phyloP scores from a whole-genome alignment of 2,329 filamentous ascomycete genomes.

The Pseudogymnoascus verrucosus region DNA sequence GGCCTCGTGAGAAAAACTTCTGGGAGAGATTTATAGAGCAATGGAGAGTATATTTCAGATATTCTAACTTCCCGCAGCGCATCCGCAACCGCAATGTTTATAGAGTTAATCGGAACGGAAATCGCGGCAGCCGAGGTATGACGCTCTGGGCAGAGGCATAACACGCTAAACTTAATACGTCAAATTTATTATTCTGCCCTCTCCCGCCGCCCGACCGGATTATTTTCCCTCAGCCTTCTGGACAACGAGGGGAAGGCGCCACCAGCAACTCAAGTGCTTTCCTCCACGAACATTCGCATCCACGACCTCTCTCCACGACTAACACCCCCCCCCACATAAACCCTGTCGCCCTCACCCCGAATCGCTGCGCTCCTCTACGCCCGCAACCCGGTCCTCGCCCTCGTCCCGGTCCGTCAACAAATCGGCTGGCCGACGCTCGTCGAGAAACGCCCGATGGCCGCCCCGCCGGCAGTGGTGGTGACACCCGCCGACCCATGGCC shows the following conservation, averaged over 20 bases:
- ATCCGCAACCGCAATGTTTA: neutral
- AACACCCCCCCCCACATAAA: neutral
- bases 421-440: slow-evolving; percentile 26
- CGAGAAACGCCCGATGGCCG: slow-evolving; percentile 31
- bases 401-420: slow-evolving; percentile 24
- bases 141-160: neutral
- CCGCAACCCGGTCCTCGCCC: slow-evolving; percentile 38
- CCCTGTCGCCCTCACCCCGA: slow-evolving; percentile 44
- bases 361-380: slow-evolving; percentile 43
- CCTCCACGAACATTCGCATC: neutral
- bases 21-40: neutral
- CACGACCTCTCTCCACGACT: neutral
- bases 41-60: slow-evolving; percentile 2
- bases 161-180: neutral
- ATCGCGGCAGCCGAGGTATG: neutral
- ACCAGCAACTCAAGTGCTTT: neutral
- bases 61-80: neutral
- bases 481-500: slow-evolving; percentile 50
- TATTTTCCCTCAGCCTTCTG: slow-evolving; percentile 6
- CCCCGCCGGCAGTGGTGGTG: slow-evolving; percentile 40
- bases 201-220: neutral
- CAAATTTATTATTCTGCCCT: neutral
- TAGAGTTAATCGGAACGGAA: neutral
- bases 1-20: neutral
- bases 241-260: neutral